Evolutionary conservation across 495 filamentous ascomycete species (phyloP).

Genomic region (Trichoderma gamsii): DNA sequence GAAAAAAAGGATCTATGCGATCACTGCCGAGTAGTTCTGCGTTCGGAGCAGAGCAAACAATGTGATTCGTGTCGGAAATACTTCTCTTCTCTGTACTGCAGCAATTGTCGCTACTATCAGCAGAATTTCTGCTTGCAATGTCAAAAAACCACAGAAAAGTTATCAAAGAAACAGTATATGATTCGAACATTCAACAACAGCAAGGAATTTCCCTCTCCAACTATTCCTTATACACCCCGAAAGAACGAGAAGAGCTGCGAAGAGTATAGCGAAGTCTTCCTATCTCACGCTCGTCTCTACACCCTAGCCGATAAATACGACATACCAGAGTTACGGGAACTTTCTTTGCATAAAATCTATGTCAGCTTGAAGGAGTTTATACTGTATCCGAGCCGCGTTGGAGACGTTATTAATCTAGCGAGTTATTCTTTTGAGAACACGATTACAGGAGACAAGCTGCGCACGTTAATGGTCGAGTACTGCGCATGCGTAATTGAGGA

Average conservation of each 20-base stretch:
- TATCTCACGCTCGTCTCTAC: neutral
- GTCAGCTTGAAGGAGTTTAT: neutral
- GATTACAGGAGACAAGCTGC: neutral
- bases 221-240: neutral
- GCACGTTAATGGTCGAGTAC: neutral
- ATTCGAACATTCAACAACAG: neutral
- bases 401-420: neutral
- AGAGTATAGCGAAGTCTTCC: neutral
- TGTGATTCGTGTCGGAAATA: too few relatives aligned
- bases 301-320: neutral
- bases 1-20: neutral
- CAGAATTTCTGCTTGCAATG: too few relatives aligned
- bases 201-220: neutral
- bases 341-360: neutral
- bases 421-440: neutral
- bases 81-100: too few relatives aligned
- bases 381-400: neutral
- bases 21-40: too few relatives aligned
- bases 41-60: neutral
- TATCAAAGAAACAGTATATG: neutral
- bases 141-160: too few relatives aligned
- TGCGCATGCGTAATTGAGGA: neutral
- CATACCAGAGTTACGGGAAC: neutral
- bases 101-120: too few relatives aligned
- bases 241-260: neutral